Base-by-base conservation (phyloP, 169 alveolate species). In the Plasmodium fragile region DNA sequence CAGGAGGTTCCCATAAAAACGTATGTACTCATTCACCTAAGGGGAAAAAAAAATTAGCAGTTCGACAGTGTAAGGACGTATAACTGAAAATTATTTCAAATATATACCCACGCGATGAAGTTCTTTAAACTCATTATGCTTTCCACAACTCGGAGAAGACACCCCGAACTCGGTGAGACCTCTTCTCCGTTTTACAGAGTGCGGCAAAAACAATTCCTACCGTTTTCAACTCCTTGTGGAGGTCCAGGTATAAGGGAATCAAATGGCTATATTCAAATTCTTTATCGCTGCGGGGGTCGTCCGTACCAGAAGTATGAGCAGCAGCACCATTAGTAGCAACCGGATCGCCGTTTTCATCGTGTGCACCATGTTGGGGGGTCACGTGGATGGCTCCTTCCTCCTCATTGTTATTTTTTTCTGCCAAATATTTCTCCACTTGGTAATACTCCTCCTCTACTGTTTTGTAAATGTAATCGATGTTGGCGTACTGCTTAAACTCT, bases 191-290 rank as follows among this genome's bases (percentile, higher is more conserved):
- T 45, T 45, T 45, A 0, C 45, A 3, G 8, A 13, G 1, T 7
- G 5, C 10, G 18, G 43, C 1, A 25, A 36, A n/a, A 2, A 52
- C 34, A 11, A 55, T n/a, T 36, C 16, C 18, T 77, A 89, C 94
- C 94, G 71, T 89, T 89, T 89, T 89, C 6, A 89, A 36, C 41
- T 89, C 94, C 28, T 89, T 89, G 70, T 89, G 85, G 11, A 89
- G 70, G 13, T 72, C 94, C 41, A 71, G 82, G 70, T 89, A 89
- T 41, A 89, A 72, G n/a, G 89, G 90, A 39, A 89, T 70, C 36
- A 89, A 52, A 49, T 78, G 87, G 18, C 71, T 78, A 65, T 55
- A 41, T 79, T 89, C 94, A 65, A 89, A 89, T 39, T 78, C 73
- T 11, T 81, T 81, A 28, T 45, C 85, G 43, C 59, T 32, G n/a